These are phyloP conservation scores for Adansonia gregorii DNA, from an alignment of 441 rosid species.

Conservation along the genomic window DNA sequence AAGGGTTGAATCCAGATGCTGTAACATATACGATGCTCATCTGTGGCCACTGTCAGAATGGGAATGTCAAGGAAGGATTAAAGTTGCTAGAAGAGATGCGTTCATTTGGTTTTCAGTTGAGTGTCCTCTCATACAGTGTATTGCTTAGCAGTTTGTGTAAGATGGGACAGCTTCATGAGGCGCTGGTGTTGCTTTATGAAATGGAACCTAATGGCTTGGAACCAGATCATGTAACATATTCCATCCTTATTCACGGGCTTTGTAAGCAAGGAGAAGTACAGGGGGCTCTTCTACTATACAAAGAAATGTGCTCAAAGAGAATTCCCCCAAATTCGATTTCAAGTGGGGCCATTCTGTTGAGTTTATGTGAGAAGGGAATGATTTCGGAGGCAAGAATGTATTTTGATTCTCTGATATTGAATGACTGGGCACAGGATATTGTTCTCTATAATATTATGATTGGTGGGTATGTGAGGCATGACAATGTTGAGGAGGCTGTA, in stretches of 20 bases:
- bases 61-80: conserved; percentile 57
- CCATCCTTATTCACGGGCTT: conserved; percentile 68
- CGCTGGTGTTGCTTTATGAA: conserved; percentile 49
- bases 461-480: conserved; percentile 61
- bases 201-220: conserved; percentile 54
- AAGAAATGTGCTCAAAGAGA: conserved; percentile 51
- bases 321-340: conserved; percentile 53
- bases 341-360: conserved; percentile 53
- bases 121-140: conserved; percentile 48
- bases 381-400: conserved; percentile 55
- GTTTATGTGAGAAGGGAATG: conserved; percentile 60
- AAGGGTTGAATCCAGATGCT: conserved; percentile 58
- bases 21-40: conserved; percentile 58
- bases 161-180: conserved; percentile 56
- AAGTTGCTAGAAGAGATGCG: conserved; percentile 57
- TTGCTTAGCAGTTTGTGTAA: conserved; percentile 69
- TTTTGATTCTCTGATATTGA: conserved; percentile 51
- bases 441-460: conserved; percentile 70
- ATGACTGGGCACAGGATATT: conserved; percentile 42
- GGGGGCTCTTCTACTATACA: conserved; percentile 55
- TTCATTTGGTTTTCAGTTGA: conserved; percentile 55
- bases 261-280: conserved; percentile 69
- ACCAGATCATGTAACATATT: conserved; percentile 64
- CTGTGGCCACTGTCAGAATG: conserved; percentile 60
- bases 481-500: conserved; percentile 54